These are phyloP conservation scores for Aureobasidium uvarum DNA, from an alignment of 2,329 filamentous ascomycete genomes.

Conservation along the genomic window DNA sequence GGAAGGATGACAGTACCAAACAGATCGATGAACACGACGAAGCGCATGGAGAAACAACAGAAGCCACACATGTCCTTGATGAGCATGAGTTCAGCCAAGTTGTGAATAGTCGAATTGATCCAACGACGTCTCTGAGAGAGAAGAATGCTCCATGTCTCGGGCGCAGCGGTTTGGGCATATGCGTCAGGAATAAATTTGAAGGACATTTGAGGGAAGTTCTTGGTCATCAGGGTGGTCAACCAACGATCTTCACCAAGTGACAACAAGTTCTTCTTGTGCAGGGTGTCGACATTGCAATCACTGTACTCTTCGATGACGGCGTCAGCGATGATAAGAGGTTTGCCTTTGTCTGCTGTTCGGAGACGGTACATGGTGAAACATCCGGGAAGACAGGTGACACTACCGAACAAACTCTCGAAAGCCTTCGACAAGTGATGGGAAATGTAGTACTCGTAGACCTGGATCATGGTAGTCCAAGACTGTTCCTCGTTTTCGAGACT, in stretches of 20 bases:
- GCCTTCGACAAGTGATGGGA: conserved; percentile 96
- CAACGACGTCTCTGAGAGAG: conserved; percentile 97
- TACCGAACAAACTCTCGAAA: conserved; percentile 96
- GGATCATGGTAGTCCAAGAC: conserved; percentile 99
- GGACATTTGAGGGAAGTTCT: conserved; percentile 91
- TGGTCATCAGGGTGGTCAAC: conserved; percentile 96
- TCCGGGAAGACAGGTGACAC: conserved; percentile 97
- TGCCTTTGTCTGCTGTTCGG: conserved; percentile 88
- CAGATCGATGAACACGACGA: conserved; percentile 92
- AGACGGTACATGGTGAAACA: conserved; percentile 99
- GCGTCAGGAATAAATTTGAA: conserved; percentile 96
- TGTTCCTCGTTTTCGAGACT: conserved; percentile 92
- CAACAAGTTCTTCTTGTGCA: conserved; percentile 92
- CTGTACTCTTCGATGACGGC: conserved; percentile 84
- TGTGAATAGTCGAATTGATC: conserved; percentile 99
- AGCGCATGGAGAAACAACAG: conserved; percentile 98
- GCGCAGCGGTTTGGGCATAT: conserved; percentile 88
- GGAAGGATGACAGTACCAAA: conserved; percentile 90
- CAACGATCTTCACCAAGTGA: conserved; percentile 96
- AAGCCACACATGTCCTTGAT: conserved; percentile 96
- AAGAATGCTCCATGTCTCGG: conserved; percentile 89
- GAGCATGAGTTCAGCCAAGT: conserved; percentile 84
- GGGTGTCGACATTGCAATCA: conserved; percentile 84
- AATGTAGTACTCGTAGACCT: conserved; percentile 99
- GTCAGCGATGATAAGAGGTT: conserved; percentile 90